A percentile compares a stretch with the other conserved stretches of the same genome.
Conservation (phyloP, 2,329 filamentous ascomycete species). For the Ceratocystiopsis brevicomis region DNA sequence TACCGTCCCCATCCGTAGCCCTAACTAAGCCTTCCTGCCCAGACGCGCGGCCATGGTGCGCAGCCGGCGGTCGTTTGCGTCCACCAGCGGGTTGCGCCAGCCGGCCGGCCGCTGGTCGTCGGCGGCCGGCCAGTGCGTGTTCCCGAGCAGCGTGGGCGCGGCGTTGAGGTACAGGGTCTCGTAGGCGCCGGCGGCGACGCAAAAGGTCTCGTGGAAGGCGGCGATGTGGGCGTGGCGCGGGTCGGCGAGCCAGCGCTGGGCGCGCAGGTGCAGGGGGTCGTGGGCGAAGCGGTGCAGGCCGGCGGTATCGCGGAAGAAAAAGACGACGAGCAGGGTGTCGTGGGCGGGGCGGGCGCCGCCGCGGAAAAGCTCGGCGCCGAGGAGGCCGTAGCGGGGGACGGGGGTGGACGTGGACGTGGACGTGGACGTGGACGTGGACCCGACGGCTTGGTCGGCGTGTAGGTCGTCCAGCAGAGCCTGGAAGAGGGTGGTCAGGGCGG, state of each 20-base stretch:
- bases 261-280: slow-evolving; percentile 4
- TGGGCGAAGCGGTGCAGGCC: slow-evolving; percentile 9
- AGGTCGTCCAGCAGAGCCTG: slow-evolving; percentile 18
- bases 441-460: slow-evolving; percentile 7
- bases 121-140: background rate
- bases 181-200: slow-evolving; percentile 6
- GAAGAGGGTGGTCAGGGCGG: slow-evolving; percentile 21
- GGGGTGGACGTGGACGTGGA: slow-evolving; percentile 13
- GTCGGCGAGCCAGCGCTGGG: slow-evolving; percentile 4
- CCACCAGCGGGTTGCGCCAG: slow-evolving; percentile 7
- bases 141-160: slow-evolving; percentile 6
- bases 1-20: too few species aligned
- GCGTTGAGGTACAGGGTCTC: slow-evolving; percentile 10
- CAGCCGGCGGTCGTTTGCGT: slow-evolving; percentile 4
- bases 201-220: slow-evolving; percentile 10
- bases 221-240: slow-evolving; percentile 3
- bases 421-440: too few species aligned
- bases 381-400: slow-evolving; percentile 21
- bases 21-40: background rate
- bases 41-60: slow-evolving; percentile 6
- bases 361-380: slow-evolving; percentile 24
- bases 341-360: slow-evolving; percentile 8
- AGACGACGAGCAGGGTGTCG: slow-evolving; percentile 8
- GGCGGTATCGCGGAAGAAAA: slow-evolving; percentile 8
- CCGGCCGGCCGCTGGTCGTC: background rate